These are phyloP conservation scores for Suzukiozyma palmioleophila DNA, from an alignment of 1,139 yeast species.

Conservation along the genomic window DNA sequence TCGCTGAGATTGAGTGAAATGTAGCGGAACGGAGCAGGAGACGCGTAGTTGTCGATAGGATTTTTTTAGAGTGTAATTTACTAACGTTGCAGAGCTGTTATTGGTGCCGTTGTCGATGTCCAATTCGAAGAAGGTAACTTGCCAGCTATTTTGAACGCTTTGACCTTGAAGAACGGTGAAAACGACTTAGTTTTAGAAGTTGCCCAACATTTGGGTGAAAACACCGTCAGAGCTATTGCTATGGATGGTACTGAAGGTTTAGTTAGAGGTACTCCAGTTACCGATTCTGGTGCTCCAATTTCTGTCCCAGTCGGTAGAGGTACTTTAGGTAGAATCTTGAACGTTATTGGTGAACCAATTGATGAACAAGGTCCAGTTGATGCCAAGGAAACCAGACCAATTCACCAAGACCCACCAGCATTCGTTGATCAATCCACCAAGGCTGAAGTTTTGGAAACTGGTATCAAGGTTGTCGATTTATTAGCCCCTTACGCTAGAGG, in stretches of 20 bases:
- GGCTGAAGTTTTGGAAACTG: constrained; percentile 98
- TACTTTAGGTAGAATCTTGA: constrained; percentile 96
- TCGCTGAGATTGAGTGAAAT: not conserved
- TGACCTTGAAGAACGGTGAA: constrained; percentile 73
- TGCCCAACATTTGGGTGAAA: constrained; percentile 99
- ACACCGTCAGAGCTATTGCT: constrained; percentile 99
- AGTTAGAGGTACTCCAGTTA: constrained; percentile 91
- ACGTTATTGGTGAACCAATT: constrained; percentile 99
- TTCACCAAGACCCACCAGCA: constrained; percentile 96
- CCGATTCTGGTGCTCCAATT: constrained; percentile 97
- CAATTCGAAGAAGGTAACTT: constrained; percentile 96
- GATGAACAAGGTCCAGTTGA: constrained; percentile 99
- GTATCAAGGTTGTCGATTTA: constrained; percentile 99
- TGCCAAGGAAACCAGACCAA: constrained; percentile 89
- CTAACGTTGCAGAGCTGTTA: constrained; percentile 73
- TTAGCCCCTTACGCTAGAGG: constrained; percentile 99
- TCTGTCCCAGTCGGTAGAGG: constrained; percentile 99
- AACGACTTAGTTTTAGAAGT: constrained; percentile 88
- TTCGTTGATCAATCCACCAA: constrained; percentile 96
- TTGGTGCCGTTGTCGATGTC: constrained; percentile 99
- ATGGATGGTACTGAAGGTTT: constrained; percentile 99
- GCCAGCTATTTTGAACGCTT: constrained; percentile 96
- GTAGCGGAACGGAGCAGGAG: not conserved
- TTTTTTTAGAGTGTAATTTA: constrained; percentile 7
- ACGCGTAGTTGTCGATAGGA: constrained; percentile 9